Evolutionary conservation across 1,284 basidiomycete species (phyloP).

Genomic region (Puccinia hordei): DNA sequence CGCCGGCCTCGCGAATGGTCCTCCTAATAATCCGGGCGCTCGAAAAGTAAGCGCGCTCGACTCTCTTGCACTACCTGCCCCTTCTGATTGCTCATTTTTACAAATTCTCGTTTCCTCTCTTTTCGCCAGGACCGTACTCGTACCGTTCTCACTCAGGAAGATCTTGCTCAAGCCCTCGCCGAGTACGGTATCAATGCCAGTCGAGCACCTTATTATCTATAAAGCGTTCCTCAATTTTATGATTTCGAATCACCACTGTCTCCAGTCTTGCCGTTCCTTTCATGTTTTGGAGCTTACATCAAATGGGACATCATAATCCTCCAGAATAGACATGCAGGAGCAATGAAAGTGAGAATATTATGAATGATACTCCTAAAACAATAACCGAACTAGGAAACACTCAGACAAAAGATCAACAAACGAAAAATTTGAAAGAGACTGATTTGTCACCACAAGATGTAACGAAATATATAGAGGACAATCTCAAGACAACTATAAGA

Average conservation of each 20-base stretch:
- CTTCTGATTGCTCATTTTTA: background rate
- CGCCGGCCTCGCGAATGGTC: slow-evolving; percentile 50
- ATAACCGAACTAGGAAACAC: no score
- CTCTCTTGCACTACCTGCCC: background rate
- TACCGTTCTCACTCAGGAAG: slow-evolving; percentile 98
- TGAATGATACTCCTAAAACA: no score
- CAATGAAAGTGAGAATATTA: no score
- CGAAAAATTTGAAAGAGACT: no score
- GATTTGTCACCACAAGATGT: no score
- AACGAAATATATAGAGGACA: no score
- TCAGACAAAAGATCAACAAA: no score
- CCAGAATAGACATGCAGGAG: no score
- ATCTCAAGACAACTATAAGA: no score
- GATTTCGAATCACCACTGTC: background rate
- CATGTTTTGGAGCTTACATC: no score
- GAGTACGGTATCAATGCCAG: slow-evolving; percentile 95
- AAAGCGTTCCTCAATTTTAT: background rate
- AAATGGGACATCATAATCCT: no score
- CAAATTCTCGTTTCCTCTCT: background rate
- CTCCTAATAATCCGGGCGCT: slow-evolving; percentile 41
- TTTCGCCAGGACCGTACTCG: slow-evolving; percentile 72
- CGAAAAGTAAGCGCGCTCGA: slow-evolving; percentile 30
- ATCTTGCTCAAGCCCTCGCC: slow-evolving; percentile 82
- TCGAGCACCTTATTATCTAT: slow-evolving; percentile 79
- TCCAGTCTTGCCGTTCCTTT: no score